A percentile compares a stretch with the other conserved stretches of the same genome.
These are phyloP conservation scores for Kwoniella newhampshirensis DNA, from an alignment of 768 basidiomycete species.

Conservation along the genomic window DNA sequence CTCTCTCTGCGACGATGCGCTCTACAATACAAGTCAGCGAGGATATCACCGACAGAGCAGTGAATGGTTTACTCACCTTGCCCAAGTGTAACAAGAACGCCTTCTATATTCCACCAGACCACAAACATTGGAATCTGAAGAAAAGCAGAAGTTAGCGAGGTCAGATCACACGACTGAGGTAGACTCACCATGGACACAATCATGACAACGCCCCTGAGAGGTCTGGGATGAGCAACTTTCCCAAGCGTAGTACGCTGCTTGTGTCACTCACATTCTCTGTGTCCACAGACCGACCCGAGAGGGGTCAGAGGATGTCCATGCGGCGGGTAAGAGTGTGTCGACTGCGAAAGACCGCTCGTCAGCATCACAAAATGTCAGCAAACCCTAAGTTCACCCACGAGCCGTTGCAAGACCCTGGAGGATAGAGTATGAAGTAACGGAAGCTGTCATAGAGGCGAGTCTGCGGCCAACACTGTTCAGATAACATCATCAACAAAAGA, in stretches of 20 bases:
- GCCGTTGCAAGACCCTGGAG: slow-evolving; percentile 78
- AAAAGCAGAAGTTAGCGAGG: too few relatives aligned
- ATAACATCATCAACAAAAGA: neutral
- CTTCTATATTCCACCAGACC: slow-evolving; percentile 81
- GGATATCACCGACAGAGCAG: neutral
- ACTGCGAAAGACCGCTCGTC: slow-evolving; percentile 52
- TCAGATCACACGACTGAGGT: neutral
- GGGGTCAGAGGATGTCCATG: slow-evolving; percentile 87
- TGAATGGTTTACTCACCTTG: slow-evolving; percentile 34
- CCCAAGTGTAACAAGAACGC: slow-evolving; percentile 63
- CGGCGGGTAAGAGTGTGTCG: slow-evolving; percentile 89
- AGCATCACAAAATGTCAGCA: neutral
- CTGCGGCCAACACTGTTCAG: slow-evolving; percentile 15
- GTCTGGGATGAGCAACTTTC: slow-evolving; percentile 4
- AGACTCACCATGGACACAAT: slow-evolving; percentile 35
- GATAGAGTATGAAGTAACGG: slow-evolving; percentile 71
- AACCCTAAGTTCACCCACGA: slow-evolving; percentile 45
- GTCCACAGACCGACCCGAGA: slow-evolving; percentile 84
- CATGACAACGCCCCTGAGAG: slow-evolving; percentile 48
- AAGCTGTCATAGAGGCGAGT: slow-evolving; percentile 53
- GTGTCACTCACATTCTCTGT: slow-evolving; percentile 65
- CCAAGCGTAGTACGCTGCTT: neutral
- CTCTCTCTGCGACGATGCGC: slow-evolving; percentile 75
- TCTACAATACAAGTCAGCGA: slow-evolving; percentile 57
- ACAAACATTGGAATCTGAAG: slow-evolving; percentile 60